These are phyloP conservation scores for Puccinia sorghi DNA, from an alignment of 1,284 basidiomycete genomes.

Conservation along the genomic window DNA sequence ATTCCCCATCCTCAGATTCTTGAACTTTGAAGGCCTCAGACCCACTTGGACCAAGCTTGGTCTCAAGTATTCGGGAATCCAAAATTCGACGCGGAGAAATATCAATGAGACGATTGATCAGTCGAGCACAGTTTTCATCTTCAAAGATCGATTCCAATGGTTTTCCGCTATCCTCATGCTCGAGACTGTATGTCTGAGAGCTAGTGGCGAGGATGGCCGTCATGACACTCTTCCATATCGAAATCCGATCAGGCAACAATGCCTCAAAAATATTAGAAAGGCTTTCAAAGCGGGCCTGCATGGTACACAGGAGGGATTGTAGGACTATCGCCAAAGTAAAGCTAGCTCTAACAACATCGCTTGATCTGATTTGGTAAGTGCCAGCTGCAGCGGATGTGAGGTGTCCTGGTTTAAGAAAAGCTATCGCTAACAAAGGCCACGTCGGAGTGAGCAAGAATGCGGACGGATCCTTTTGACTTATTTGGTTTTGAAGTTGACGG, in stretches of 20 bases:
- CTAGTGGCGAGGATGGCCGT: constrained; percentile 17
- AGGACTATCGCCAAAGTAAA: constrained; percentile 21
- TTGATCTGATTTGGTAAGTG: background rate
- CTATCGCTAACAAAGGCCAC: constrained; percentile 44
- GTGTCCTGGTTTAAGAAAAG: constrained; percentile 34
- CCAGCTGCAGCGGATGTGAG: background rate
- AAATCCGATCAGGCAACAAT: constrained; percentile 6
- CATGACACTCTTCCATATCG: constrained; percentile 25
- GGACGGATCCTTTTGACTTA: constrained; percentile 21
- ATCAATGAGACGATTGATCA: constrained; percentile 30
- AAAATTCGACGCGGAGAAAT: background rate
- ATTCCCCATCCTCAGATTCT: constrained; percentile 31
- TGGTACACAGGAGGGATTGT: constrained; percentile 19
- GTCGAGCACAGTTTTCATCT: constrained; percentile 19
- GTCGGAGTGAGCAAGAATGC: constrained; percentile 47
- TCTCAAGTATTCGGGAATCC: background rate
- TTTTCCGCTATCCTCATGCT: background rate
- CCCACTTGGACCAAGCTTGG: background rate
- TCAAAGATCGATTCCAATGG: constrained; percentile 32
- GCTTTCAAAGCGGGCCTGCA: constrained; percentile 8
- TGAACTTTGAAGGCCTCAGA: background rate
- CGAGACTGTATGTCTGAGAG: constrained; percentile 27
- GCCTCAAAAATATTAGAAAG: constrained; percentile 12
- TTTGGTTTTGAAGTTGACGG: constrained; percentile 30
- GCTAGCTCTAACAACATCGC: constrained; percentile 28